A percentile compares a stretch with the other conserved stretches of the same genome.
These are phyloP conservation scores for Annulohypoxylon nitens DNA, from an alignment of 495 filamentous ascomycete species.

Conservation along the genomic window DNA sequence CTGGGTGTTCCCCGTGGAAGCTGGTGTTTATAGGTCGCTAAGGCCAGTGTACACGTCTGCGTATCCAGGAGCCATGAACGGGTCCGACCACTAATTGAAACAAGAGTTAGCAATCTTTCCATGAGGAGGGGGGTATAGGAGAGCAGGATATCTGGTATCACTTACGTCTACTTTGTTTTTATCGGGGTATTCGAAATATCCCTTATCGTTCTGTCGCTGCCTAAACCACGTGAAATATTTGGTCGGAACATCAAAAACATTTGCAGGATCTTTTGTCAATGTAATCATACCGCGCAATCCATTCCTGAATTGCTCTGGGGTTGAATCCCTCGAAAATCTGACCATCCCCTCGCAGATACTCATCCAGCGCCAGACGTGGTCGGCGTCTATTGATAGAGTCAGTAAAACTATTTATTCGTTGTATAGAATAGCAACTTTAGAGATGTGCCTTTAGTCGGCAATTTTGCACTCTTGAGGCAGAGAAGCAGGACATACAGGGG, in stretches of 20 bases:
- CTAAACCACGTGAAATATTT: conserved; percentile 13
- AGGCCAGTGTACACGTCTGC: neutral
- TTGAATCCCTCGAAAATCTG: conserved; percentile 32
- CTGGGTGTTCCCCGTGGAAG: too few relatives aligned
- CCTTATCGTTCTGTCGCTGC: neutral
- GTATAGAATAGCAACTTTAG: neutral
- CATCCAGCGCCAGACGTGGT: conserved; percentile 27
- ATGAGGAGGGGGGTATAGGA: neutral
- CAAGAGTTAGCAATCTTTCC: neutral
- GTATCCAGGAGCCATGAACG: conserved; percentile 41
- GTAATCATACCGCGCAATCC: conserved; percentile 5
- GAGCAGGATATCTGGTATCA: neutral
- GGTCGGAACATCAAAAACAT: neutral
- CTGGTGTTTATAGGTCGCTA: neutral
- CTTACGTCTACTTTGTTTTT: conserved; percentile 13
- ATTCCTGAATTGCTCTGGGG: neutral
- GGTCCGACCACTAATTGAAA: conserved; percentile 20
- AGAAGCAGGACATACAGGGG: neutral
- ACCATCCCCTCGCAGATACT: conserved; percentile 32
- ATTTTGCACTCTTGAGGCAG: neutral
- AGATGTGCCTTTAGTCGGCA: neutral
- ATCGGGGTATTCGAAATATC: conserved; percentile 40
- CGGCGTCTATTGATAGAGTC: neutral
- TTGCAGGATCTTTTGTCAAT: too few relatives aligned
- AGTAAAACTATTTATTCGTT: neutral